phyloP scores from a whole-genome alignment of 345 rosid genomes.

The Melaleuca alternifolia region DNA sequence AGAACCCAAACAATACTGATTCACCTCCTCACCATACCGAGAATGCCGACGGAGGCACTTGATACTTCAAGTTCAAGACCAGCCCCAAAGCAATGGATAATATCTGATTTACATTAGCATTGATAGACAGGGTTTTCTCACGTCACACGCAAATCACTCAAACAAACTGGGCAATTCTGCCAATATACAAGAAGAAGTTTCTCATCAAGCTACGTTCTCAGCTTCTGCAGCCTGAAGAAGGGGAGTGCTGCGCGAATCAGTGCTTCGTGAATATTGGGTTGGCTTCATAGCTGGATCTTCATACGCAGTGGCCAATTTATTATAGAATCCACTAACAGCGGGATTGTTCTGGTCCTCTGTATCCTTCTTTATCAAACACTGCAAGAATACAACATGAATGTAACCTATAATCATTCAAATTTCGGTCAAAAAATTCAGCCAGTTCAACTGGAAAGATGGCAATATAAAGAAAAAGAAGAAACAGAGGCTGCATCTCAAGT shows the following conservation, averaged over 20 bases:
- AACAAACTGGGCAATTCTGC: neutral
- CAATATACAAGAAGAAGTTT: neutral
- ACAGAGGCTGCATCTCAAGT: neutral
- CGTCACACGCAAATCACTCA: neutral
- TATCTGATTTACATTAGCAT: neutral
- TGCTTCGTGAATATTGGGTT: conserved; percentile 23
- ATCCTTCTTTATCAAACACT: conserved; percentile 78
- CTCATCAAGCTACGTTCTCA: neutral
- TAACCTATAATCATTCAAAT: neutral
- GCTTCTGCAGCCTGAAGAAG: conserved; percentile 33
- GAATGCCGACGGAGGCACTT: neutral
- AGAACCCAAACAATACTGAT: neutral
- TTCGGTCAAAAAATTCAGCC: neutral
- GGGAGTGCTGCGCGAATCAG: conserved; percentile 26
- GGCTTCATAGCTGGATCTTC: conserved; percentile 59
- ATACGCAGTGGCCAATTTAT: conserved; percentile 49
- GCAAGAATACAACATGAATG: conserved; percentile 12
- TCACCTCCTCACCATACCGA: neutral
- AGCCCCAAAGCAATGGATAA: neutral
- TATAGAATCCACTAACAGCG: conserved; percentile 43
- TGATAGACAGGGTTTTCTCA: neutral
- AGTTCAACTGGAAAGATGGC: neutral
- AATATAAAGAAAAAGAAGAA: neutral
- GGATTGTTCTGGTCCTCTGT: conserved; percentile 50
- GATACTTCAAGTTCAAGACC: neutral